Conservation (phyloP, 2,329 filamentous ascomycete species). For the Aspergillus sp. region DNA sequence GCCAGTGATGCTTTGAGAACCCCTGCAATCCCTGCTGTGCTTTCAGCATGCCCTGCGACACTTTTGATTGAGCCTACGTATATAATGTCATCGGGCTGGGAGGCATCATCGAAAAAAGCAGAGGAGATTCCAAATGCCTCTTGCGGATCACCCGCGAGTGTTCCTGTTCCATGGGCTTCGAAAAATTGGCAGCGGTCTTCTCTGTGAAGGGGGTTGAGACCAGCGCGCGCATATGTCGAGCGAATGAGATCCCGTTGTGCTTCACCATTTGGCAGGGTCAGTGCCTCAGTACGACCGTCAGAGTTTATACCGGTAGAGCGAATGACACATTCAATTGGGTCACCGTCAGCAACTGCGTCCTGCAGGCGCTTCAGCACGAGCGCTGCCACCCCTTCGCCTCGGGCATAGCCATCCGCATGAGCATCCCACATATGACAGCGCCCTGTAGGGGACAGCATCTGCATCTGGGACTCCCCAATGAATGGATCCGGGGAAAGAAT, state of each 20-base stretch:
- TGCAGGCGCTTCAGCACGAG: conserved; percentile 52
- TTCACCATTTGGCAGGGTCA: conserved; percentile 37
- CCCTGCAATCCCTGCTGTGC: conserved; percentile 26
- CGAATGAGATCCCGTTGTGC: conserved; percentile 46
- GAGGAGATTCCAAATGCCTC: conserved; percentile 30
- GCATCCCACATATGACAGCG: conserved; percentile 53
- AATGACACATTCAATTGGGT: conserved; percentile 30
- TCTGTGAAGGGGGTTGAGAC: conserved; percentile 34
- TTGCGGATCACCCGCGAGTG: conserved; percentile 33
- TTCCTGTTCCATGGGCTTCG: conserved; percentile 51
- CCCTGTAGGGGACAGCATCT: conserved; percentile 56
- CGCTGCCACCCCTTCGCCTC: conserved; percentile 51
- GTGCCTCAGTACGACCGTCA: conserved; percentile 38
- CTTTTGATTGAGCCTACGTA: conserved; percentile 15
- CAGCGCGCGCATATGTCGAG: conserved; percentile 41
- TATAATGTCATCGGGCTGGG: conserved; percentile 2
- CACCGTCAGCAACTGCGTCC: conserved; percentile 53
- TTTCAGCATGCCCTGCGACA: conserved; percentile 14
- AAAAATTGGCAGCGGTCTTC: conserved; percentile 44
- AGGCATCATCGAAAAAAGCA: conserved; percentile 21
- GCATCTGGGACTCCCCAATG: conserved; percentile 25
- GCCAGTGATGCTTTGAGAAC: conserved; percentile 26
- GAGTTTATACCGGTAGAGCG: conserved; percentile 37
- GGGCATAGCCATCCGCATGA: conserved; percentile 53
- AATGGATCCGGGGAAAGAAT: conserved; percentile 35